phyloP scores from a whole-genome alignment of 2,329 filamentous ascomycete genomes.

The Venturia effusa region DNA sequence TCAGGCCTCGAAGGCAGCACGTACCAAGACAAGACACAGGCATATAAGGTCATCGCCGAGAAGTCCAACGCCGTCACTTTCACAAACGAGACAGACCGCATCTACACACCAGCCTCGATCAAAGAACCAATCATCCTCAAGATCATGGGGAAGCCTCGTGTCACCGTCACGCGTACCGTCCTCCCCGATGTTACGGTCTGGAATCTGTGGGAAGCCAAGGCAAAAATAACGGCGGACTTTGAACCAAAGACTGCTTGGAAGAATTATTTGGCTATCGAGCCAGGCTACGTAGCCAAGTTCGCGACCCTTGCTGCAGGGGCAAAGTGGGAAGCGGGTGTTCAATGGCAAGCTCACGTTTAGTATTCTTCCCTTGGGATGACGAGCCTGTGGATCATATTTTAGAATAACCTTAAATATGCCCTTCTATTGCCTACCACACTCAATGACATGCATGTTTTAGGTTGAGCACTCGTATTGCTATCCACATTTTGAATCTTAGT shows the following conservation, averaged over 20 bases:
- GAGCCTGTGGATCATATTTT: too few relatives aligned
- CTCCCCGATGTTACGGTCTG: not conserved
- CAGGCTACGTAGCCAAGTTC: not conserved
- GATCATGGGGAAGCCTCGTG: not conserved
- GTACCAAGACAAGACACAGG: not conserved
- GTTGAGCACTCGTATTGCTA: too few relatives aligned
- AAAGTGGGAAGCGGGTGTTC: not conserved
- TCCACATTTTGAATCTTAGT: too few relatives aligned
- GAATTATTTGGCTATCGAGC: constrained; percentile 2
- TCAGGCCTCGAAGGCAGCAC: not conserved
- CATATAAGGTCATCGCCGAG: not conserved
- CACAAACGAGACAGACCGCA: not conserved
- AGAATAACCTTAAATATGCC: too few relatives aligned
- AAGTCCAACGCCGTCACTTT: not conserved
- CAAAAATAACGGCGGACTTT: not conserved
- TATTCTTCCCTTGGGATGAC: too few relatives aligned
- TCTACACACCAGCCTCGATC: not conserved
- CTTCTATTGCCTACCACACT: too few relatives aligned
- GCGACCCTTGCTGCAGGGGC: not conserved
- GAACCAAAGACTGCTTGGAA: not conserved
- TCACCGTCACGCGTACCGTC: not conserved
- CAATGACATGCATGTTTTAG: too few relatives aligned
- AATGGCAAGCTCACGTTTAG: not conserved
- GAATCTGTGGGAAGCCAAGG: not conserved
- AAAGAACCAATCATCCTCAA: not conserved